phyloP scores from a whole-genome alignment of 495 filamentous ascomycete species.

The Podospora sp. region DNA sequence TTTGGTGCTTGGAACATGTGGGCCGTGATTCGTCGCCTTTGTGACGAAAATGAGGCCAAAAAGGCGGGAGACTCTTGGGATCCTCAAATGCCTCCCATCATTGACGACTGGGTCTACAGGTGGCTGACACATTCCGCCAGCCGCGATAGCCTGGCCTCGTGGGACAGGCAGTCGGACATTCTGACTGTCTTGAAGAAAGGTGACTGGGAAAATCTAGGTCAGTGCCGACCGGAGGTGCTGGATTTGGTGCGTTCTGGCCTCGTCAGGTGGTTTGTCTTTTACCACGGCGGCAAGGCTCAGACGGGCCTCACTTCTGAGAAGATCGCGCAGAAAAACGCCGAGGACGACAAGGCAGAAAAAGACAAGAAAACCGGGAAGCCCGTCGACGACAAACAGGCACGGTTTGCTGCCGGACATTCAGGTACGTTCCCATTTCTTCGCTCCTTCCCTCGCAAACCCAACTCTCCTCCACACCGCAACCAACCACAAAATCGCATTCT shows the following conservation, averaged over 20 bases:
- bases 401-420: not conserved
- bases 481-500: not conserved
- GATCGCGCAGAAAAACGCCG: not conserved
- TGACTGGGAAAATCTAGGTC: conserved; percentile 17
- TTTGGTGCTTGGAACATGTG: conserved; percentile 50
- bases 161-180: conserved; percentile 33
- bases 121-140: conserved; percentile 24
- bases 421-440: not conserved
- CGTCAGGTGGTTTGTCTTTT: conserved; percentile 14
- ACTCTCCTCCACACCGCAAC: not conserved
- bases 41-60: conserved; percentile 34
- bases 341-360: not conserved
- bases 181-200: conserved; percentile 19
- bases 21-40: conserved; percentile 36
- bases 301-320: not conserved
- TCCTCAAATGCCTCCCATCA: not conserved
- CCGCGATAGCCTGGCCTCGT: conserved; percentile 27
- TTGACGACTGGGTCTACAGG: conserved; percentile 28
- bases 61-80: conserved; percentile 1
- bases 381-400: not conserved
- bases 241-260: conserved; percentile 12
- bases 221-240: not conserved
- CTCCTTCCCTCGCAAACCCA: not conserved
- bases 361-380: too few species aligned
- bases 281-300: not conserved